phyloP scores from a whole-genome alignment of 2,329 filamentous ascomycete genomes.

The Cryoendolithus antarcticus region DNA sequence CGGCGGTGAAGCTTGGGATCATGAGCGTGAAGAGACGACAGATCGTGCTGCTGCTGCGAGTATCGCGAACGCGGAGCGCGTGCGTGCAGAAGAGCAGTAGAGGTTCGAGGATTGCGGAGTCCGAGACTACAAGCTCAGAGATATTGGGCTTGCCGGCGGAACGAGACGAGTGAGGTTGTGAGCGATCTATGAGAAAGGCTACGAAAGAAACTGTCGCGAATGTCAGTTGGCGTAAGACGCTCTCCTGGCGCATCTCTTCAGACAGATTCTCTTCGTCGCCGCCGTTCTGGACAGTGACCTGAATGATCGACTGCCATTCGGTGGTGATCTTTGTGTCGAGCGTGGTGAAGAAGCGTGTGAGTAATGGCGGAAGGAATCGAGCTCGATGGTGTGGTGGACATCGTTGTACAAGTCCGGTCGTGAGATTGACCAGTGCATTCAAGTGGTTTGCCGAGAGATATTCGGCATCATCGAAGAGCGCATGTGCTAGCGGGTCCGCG shows the following conservation, averaged over 20 bases:
- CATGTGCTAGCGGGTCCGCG: conserved; percentile 67
- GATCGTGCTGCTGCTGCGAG: conserved; percentile 74
- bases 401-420: conserved; percentile 79
- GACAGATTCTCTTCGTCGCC: conserved; percentile 58
- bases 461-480: conserved; percentile 70
- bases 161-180: conserved; percentile 40
- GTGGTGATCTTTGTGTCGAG: conserved; percentile 76
- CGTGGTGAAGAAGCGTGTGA: conserved; percentile 70
- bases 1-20: conserved; percentile 58
- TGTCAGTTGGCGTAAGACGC: conserved; percentile 82
- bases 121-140: conserved; percentile 69
- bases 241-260: conserved; percentile 97
- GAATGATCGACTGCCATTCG: conserved; percentile 69
- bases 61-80: conserved; percentile 78
- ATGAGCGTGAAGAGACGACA: conserved; percentile 77
- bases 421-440: conserved; percentile 81
- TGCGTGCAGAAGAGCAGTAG: conserved; percentile 87
- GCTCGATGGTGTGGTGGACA: conserved; percentile 68
- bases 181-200: conserved; percentile 65
- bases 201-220: conserved; percentile 89
- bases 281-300: conserved; percentile 46
- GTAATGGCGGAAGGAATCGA: conserved; percentile 73
- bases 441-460: conserved; percentile 84
- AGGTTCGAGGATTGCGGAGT: conserved; percentile 68
- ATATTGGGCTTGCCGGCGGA: conserved; percentile 43